Evolutionary conservation across 2,329 filamentous ascomycete genomes (phyloP).

Genomic region (Elsinoe batatas): DNA sequence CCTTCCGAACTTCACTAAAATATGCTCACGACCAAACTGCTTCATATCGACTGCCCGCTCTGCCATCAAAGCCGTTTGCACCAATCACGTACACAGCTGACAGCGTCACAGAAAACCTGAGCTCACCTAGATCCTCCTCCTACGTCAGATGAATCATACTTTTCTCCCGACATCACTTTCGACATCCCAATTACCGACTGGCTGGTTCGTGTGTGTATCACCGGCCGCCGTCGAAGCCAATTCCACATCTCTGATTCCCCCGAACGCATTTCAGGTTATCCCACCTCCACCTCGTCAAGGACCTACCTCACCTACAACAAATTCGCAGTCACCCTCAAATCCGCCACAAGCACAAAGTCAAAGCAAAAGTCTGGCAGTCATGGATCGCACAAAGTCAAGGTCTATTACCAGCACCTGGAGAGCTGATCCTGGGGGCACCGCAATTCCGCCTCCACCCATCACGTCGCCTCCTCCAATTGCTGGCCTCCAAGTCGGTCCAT

Average conservation of each 20-base stretch:
- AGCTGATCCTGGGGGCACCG: background rate
- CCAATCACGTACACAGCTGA: background rate
- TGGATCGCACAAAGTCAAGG: background rate
- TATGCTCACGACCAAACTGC: background rate
- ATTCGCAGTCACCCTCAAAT: background rate
- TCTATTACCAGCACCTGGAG: conserved; percentile 5
- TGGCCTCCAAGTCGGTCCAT: background rate
- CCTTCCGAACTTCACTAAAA: background rate
- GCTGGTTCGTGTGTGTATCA: background rate
- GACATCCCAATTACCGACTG: background rate
- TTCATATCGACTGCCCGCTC: background rate
- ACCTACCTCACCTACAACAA: background rate
- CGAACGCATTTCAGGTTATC: background rate
- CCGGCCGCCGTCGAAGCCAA: background rate
- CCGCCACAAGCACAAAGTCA: background rate
- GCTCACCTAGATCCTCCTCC: background rate
- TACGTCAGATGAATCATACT: background rate
- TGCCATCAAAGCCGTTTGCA: background rate
- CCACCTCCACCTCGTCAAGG: background rate
- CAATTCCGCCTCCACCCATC: background rate
- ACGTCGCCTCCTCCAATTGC: background rate
- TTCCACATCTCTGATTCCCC: background rate
- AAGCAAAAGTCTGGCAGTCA: background rate
- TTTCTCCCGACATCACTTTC: background rate
- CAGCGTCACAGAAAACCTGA: background rate